Conservation (phyloP, 352 stramenopile species). For the Phytophthora megakarya region DNA sequence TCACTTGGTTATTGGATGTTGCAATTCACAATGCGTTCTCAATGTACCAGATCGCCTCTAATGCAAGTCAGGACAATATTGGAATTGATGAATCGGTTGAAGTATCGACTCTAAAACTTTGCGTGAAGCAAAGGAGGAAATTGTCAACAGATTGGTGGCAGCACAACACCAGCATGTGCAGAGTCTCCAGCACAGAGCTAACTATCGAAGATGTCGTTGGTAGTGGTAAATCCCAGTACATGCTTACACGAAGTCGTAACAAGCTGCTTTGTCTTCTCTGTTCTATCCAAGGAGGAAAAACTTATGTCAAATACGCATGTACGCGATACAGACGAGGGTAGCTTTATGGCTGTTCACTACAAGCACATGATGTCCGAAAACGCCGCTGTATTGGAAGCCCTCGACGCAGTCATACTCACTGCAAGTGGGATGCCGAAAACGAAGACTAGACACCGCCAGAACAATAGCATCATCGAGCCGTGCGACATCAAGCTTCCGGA, state of each 20-base stretch:
- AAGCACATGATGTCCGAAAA: conserved; percentile 18
- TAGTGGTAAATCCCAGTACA: neutral
- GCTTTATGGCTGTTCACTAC: conserved; percentile 12
- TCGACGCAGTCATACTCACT: conserved; percentile 3
- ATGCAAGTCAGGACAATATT: no score
- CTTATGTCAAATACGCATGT: conserved; percentile 13
- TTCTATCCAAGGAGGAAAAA: conserved; percentile 2
- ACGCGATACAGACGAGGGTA: neutral
- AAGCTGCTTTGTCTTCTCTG: conserved; percentile 9
- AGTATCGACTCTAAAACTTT: no score
- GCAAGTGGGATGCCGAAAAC: conserved; percentile 2
- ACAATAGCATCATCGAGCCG: neutral
- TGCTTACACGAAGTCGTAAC: conserved; percentile 5
- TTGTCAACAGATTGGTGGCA: neutral
- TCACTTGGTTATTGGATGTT: conserved; percentile 7
- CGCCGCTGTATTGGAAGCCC: neutral
- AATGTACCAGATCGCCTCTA: neutral
- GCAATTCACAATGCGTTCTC: neutral
- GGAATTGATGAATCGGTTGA: neutral
- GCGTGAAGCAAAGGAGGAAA: neutral
- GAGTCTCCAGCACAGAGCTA: neutral
- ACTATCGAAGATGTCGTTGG: conserved; percentile 6
- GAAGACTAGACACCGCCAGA: neutral
- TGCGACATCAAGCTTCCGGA: neutral
- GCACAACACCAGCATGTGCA: neutral